Conservation (phyloP, 164 flowering plant species). For the Vitis vinifera region ASM3070453v1 NC_081805.1:2241001-2241500, state of each 20-base stretch:
- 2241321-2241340: constrained; percentile 8
- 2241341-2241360: constrained; percentile 5
- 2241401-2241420: constrained; percentile 2
- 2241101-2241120: constrained; percentile 29
- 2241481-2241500: too few relatives aligned
- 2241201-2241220: constrained; percentile 22
- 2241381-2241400: neutral
- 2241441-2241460: constrained; percentile 1
- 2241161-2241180: constrained; percentile 26
- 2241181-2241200: constrained; percentile 28
- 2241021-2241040: neutral
- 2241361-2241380: neutral
- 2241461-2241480: neutral
- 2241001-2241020: neutral
- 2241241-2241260: neutral
- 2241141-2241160: constrained; percentile 23
- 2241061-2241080: too few relatives aligned
- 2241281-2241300: constrained; percentile 8
- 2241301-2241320: neutral
- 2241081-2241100: neutral
- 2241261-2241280: neutral
- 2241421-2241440: neutral
- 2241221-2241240: constrained; percentile 7
- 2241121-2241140: constrained; percentile 31
- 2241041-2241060: neutral